Base-by-base conservation (phyloP, 1,139 yeast species). In the Blastobotrys arbuscula region DNA sequence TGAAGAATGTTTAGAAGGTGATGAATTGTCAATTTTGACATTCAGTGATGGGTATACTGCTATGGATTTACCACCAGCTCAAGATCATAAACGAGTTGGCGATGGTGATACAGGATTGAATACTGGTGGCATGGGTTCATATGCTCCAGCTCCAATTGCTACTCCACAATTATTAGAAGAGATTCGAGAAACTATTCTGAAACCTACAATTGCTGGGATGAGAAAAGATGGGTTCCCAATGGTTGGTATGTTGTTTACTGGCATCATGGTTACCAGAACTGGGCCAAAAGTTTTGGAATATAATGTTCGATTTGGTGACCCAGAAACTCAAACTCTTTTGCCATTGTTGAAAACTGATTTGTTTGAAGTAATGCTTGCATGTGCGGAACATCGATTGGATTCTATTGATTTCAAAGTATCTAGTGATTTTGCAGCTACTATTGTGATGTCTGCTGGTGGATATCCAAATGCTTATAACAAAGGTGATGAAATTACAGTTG, bases 121-220 rank as follows among this genome's bases (percentile, higher is more conserved):
- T 72, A 94, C 98, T 46, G 99, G 99, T 57, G 99, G 99, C 55
- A 94, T 94, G 99, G 99, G 99, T 55, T 95, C 98, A 16, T 94
- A 94, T 64, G 95, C 97, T 3, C 99, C 98, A 43, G 95, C 97
- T 8, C 98, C 98, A 48, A 77, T 90, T 53, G 92, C 86, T 20
- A 82, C 92, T 26, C 81, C 86, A 4, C 75, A 76, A 34, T 68
- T 92, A 33, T 71, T 89, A 59, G 71, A 76, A 52, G 75, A 81
- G 66, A 89, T 94, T 62, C 81, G 89, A 62, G 73, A 74, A 47
- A 75, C 78, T 28, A 78, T 94, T 60, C 78, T 94, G 59, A 82
- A 84, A 70, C 98, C 97, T 50, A 86, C 97, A 40, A 84, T 94
- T 64, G 92, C 83, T 59, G 98, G 98, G 52, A 87, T 94, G 96